These are phyloP conservation scores for Mycena maculata DNA, from an alignment of 768 basidiomycete genomes.

Conservation along the genomic window DNA sequence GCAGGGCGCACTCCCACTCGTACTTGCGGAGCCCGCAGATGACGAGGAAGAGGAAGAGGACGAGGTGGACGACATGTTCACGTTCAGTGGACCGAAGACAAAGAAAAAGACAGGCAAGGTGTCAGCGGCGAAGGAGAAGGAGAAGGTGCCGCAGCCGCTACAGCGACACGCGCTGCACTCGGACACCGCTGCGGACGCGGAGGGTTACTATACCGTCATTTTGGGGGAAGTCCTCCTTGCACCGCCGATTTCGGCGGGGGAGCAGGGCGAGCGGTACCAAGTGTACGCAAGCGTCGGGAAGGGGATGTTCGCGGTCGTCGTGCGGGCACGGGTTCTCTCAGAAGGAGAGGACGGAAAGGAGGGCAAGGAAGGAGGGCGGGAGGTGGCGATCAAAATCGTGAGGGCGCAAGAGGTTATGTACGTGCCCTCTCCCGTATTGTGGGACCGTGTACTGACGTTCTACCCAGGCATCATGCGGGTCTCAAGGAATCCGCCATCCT, in stretches of 20 bases:
- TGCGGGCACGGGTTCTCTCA: slow-evolving; percentile 81
- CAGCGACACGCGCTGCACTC: slow-evolving; percentile 55
- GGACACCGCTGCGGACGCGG: slow-evolving; percentile 92
- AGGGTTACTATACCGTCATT: slow-evolving; percentile 95
- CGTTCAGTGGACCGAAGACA: slow-evolving; percentile 58
- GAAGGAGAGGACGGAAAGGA: slow-evolving; percentile 49
- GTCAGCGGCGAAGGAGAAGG: slow-evolving; percentile 48
- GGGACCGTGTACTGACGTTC: slow-evolving; percentile 12
- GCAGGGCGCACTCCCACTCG: neutral
- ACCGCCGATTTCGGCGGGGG: slow-evolving; percentile 14
- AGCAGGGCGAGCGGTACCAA: slow-evolving; percentile 90
- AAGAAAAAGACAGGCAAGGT: slow-evolving; percentile 69
- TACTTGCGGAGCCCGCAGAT: slow-evolving; percentile 47
- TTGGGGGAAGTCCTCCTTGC: slow-evolving; percentile 85
- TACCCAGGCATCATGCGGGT: slow-evolving; percentile 90
- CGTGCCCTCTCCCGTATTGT: slow-evolving; percentile 45
- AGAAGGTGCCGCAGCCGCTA: neutral
- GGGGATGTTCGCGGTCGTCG: slow-evolving; percentile 99
- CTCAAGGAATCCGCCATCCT: slow-evolving; percentile 92
- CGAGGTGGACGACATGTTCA: slow-evolving; percentile 97
- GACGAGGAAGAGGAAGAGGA: slow-evolving; percentile 74
- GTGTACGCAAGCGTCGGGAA: slow-evolving; percentile 96
- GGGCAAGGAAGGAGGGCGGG: slow-evolving; percentile 67
- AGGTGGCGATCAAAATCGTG: slow-evolving; percentile 98
- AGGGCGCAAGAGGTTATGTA: slow-evolving; percentile 97